These are phyloP conservation scores for Acer campestre DNA, from an alignment of 345 rosid species.

Conservation along the genomic window DNA sequence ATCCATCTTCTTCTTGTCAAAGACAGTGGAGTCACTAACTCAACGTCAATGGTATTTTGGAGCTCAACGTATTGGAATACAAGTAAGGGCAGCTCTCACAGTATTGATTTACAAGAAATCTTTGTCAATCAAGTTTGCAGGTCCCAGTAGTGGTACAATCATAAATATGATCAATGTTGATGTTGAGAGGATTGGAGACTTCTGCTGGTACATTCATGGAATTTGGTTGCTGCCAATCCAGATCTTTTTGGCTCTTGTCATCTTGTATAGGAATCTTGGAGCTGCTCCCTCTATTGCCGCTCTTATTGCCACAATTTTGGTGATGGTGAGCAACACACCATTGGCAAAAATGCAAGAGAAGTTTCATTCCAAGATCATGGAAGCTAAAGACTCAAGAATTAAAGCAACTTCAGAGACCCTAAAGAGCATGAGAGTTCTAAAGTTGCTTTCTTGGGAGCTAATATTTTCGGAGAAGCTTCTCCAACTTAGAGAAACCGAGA, in stretches of 20 bases:
- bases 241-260: slow-evolving; percentile 52
- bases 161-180: slow-evolving; percentile 65
- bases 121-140: slow-evolving; percentile 42
- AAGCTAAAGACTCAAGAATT: slow-evolving; percentile 42
- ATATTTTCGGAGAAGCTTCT: slow-evolving; percentile 49
- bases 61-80: slow-evolving; percentile 59
- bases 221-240: slow-evolving; percentile 76
- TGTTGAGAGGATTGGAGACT: slow-evolving; percentile 70
- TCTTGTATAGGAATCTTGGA: slow-evolving; percentile 58
- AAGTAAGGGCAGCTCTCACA: slow-evolving; percentile 56
- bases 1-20: slow-evolving; percentile 53
- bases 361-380: slow-evolving; percentile 63
- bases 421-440: slow-evolving; percentile 60
- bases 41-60: slow-evolving; percentile 77
- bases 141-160: slow-evolving; percentile 50
- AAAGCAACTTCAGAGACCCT: slow-evolving; percentile 62
- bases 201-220: slow-evolving; percentile 59
- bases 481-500: slow-evolving; percentile 54
- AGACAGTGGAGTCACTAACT: slow-evolving; percentile 61
- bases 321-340: slow-evolving; percentile 75
- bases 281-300: slow-evolving; percentile 61
- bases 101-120: slow-evolving; percentile 58
- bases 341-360: slow-evolving; percentile 54
- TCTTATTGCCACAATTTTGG: slow-evolving; percentile 45
- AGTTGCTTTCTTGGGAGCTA: slow-evolving; percentile 54